phyloP scores from a whole-genome alignment of 352 stramenopile genomes.

The Aphanomyces stellatus region DNA sequence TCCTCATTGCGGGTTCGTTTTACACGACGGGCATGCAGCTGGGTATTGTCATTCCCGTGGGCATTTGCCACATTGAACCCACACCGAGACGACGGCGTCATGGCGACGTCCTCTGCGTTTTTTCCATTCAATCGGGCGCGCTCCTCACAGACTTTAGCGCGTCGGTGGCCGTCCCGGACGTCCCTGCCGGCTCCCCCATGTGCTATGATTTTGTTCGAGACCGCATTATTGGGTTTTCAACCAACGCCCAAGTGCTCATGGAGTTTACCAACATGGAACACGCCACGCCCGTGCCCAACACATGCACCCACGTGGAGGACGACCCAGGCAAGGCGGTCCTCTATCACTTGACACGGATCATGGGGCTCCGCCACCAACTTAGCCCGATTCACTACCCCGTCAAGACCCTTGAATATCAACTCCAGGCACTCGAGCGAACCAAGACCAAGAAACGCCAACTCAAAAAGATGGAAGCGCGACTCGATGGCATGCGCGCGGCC shows the following conservation, averaged over 20 bases:
- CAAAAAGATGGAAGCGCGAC: conserved; percentile 46
- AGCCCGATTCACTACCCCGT: not conserved
- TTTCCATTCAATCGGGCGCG: conserved; percentile 38
- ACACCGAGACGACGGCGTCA: conserved; percentile 32
- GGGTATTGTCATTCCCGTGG: conserved; percentile 55
- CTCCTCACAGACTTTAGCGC: conserved; percentile 25
- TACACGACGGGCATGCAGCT: conserved; percentile 48
- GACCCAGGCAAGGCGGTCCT: not conserved
- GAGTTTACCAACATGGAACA: conserved; percentile 20
- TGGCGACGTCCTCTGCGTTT: conserved; percentile 62
- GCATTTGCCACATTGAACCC: conserved; percentile 35
- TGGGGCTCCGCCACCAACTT: not conserved
- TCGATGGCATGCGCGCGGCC: conserved; percentile 31
- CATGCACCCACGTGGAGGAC: not conserved
- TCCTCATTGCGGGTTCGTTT: conserved; percentile 65
- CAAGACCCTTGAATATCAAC: not conserved
- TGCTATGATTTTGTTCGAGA: conserved; percentile 37
- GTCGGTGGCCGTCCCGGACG: conserved; percentile 42
- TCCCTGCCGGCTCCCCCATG: conserved; percentile 53
- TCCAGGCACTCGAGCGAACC: not conserved
- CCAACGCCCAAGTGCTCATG: conserved; percentile 13
- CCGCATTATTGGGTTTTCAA: conserved; percentile 57
- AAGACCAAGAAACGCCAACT: conserved; percentile 44
- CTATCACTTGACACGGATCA: conserved; percentile 7
- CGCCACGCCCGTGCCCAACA: not conserved